Conservation (phyloP, 2,329 filamentous ascomycete genomes). For the Aspergillus neotritici region DNA sequence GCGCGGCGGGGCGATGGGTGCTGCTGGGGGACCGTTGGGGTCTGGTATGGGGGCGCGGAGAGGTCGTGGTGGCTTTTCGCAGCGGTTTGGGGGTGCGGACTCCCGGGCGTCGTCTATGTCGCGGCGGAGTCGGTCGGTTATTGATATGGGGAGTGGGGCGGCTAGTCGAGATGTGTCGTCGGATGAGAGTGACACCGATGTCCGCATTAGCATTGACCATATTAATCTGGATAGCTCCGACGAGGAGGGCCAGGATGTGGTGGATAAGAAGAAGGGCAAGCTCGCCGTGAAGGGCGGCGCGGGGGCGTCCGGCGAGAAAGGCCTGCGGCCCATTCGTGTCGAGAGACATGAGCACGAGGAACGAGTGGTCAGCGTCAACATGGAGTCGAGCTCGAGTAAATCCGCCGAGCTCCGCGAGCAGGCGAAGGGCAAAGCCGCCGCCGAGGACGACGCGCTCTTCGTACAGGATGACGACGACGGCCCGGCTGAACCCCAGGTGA, state of each 20-base stretch:
- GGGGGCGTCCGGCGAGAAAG: conserved; percentile 16
- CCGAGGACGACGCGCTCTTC: conserved; percentile 21
- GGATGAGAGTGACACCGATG: conserved; percentile 44
- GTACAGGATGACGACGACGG: conserved; percentile 14
- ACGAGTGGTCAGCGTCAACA: conserved; percentile 49
- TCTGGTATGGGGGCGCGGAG: conserved; percentile 22
- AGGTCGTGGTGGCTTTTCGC: conserved; percentile 18
- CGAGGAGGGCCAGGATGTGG: conserved; percentile 31
- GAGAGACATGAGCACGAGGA: conserved; percentile 53
- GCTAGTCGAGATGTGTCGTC: conserved; percentile 29
- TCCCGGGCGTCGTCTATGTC: conserved; percentile 25
- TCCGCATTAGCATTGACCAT: conserved; percentile 52
- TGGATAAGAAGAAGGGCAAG: conserved; percentile 30
- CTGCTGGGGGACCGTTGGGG: conserved; percentile 25
- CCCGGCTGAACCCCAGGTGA: conserved; percentile 39
- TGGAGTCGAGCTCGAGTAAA: conserved; percentile 46
- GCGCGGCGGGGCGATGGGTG: conserved; percentile 25
- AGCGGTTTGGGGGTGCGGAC: conserved; percentile 18
- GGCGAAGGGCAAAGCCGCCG: conserved; percentile 29
- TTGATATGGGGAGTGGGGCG: conserved; percentile 19
- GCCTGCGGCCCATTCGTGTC: conserved; percentile 51
- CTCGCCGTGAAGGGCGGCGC: conserved; percentile 20
- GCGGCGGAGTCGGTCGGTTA: conserved; percentile 24
- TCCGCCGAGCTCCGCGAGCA: conserved; percentile 38
- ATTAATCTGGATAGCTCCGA: conserved; percentile 53